A percentile compares a stretch with the other conserved stretches of the same genome.
Evolutionary conservation across 345 rosid genomes (phyloP).

Genomic region (Brassica cretica): DNA sequence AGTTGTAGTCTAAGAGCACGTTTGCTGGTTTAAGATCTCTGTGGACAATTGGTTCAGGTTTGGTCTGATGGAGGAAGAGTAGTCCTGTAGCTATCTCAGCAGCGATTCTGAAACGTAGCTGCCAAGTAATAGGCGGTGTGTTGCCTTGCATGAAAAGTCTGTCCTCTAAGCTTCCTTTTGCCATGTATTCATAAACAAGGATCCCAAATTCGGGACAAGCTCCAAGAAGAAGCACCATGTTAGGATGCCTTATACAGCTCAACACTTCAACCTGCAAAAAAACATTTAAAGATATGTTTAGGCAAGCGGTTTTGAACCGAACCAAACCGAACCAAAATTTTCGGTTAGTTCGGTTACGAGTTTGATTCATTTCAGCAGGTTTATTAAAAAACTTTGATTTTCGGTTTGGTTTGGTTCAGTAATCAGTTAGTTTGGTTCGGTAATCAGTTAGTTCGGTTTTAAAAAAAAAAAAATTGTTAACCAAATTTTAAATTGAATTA

Average conservation of each 20-base stretch:
- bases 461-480: too few relatives aligned
- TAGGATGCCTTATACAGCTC: conserved; percentile 90
- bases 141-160: conserved; percentile 59
- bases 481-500: too few relatives aligned
- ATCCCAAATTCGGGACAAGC: conserved; percentile 92
- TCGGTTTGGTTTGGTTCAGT: too few relatives aligned
- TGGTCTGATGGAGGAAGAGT: conserved; percentile 87
- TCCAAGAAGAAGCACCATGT: conserved; percentile 94
- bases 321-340: too few relatives aligned
- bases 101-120: conserved; percentile 80
- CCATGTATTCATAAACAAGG: conserved; percentile 90
- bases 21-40: conserved; percentile 94
- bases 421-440: too few relatives aligned
- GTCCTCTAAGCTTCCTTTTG: conserved; percentile 85
- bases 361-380: too few relatives aligned
- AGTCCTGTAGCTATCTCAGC: conserved; percentile 84
- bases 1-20: conserved; percentile 74
- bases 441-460: too few relatives aligned
- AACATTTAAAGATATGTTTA: neutral
- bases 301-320: too few relatives aligned
- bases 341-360: too few relatives aligned
- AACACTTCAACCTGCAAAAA: conserved; percentile 71
- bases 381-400: too few relatives aligned
- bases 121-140: conserved; percentile 72
- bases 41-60: conserved; percentile 93